Evolutionary conservation across 192 early-diverging fungal genomes (phyloP).

Genomic region (Podila epigama): DNA sequence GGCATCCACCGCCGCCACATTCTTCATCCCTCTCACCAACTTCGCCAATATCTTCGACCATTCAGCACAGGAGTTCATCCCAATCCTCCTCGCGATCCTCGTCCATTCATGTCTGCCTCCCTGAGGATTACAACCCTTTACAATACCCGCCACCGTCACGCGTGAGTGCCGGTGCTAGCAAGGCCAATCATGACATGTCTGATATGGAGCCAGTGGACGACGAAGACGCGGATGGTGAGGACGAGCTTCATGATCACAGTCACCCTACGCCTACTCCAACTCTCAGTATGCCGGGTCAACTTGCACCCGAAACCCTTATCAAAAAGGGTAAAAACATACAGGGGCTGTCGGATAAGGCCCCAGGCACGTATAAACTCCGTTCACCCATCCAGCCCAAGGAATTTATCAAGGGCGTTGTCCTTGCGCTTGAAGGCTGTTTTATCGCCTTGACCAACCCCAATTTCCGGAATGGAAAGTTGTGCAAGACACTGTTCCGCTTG

Average conservation of each 20-base stretch:
- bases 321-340: slow-evolving; percentile 25
- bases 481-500: slow-evolving; percentile 50
- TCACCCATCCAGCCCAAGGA: slow-evolving; percentile 45
- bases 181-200: slow-evolving; percentile 16
- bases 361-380: slow-evolving; percentile 20
- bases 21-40: not conserved
- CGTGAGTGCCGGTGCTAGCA: slow-evolving; percentile 25
- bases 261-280: not conserved
- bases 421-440: slow-evolving; percentile 54
- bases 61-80: slow-evolving; percentile 19
- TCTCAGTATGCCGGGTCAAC: slow-evolving; percentile 1
- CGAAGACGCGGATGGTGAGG: not conserved
- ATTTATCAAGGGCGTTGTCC: slow-evolving; percentile 45
- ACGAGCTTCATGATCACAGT: not conserved
- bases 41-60: not conserved
- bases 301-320: not conserved
- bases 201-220: slow-evolving; percentile 10
- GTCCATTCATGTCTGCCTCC: slow-evolving; percentile 8
- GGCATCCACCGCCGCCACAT: not conserved
- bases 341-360: not conserved
- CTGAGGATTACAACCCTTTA: slow-evolving; percentile 46
- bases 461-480: slow-evolving; percentile 51
- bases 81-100: slow-evolving; percentile 15
- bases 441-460: slow-evolving; percentile 55
- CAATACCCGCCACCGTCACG: slow-evolving; percentile 47